phyloP scores from a whole-genome alignment of 2,329 filamentous ascomycete genomes.

The Emergomyces africanus region DNA sequence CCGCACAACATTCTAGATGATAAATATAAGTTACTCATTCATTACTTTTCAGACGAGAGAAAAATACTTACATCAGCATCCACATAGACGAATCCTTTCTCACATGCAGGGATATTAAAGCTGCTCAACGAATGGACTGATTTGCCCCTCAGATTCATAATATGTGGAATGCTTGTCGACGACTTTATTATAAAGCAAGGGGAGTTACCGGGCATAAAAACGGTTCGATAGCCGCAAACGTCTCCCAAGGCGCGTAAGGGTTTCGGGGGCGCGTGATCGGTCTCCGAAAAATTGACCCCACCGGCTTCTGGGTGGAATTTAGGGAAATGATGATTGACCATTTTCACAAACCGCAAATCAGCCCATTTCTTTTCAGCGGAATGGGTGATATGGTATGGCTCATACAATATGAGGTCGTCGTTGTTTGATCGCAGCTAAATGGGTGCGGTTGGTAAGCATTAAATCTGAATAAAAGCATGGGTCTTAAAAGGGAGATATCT shows the following conservation, averaged over 20 bases:
- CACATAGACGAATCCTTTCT: slow-evolving; percentile 71
- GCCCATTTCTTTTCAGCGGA: slow-evolving; percentile 8
- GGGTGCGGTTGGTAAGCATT: neutral
- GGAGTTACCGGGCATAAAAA: slow-evolving; percentile 70
- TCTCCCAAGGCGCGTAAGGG: slow-evolving; percentile 37
- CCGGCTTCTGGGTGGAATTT: slow-evolving; percentile 36
- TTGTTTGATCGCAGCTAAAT: slow-evolving; percentile 58
- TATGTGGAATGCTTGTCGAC: slow-evolving; percentile 59
- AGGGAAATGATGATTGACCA: slow-evolving; percentile 55
- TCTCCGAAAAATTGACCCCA: neutral
- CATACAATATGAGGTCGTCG: slow-evolving; percentile 78
- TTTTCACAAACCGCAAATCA: slow-evolving; percentile 61
- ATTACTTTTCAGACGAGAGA: neutral
- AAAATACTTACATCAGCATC: slow-evolving; percentile 41
- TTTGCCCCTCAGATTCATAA: slow-evolving; percentile 58
- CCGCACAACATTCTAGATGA: slow-evolving; percentile 49
- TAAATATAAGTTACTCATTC: neutral
- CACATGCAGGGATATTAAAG: slow-evolving; percentile 65
- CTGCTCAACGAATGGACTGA: slow-evolving; percentile 58
- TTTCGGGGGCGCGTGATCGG: slow-evolving; percentile 27
- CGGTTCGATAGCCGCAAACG: slow-evolving; percentile 63
- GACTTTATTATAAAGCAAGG: slow-evolving; percentile 76
- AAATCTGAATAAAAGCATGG: neutral
- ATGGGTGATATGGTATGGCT: slow-evolving; percentile 50
- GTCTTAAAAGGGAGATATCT: slow-evolving; percentile 22